A percentile compares a stretch with the other conserved stretches of the same genome.
Conservation (phyloP, 495 filamentous ascomycete genomes). For the Aspergillus taichungensis region DNA sequence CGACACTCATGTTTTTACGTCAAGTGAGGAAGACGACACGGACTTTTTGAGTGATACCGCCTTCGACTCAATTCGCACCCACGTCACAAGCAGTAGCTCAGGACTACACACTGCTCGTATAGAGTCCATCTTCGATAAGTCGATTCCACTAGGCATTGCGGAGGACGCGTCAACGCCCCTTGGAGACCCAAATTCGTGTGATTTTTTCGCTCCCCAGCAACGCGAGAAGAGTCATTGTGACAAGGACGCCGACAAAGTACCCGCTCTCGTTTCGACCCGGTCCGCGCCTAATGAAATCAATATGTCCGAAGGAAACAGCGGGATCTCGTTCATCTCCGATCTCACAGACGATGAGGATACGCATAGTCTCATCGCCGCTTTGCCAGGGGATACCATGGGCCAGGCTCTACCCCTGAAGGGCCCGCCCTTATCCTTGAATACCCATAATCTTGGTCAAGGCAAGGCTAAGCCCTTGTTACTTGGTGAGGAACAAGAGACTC, state of each 20-base stretch:
- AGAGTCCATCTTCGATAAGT: conserved; percentile 84
- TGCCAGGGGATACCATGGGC: conserved; percentile 20
- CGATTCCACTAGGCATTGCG: conserved; percentile 48
- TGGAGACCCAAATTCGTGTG: conserved; percentile 38
- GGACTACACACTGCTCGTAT: conserved; percentile 51
- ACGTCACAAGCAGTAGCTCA: conserved; percentile 52
- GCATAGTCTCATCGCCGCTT: conserved; percentile 23
- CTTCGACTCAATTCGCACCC: conserved; percentile 84
- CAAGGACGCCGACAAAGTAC: background rate
- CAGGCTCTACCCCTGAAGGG: background rate
- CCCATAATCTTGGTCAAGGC: background rate
- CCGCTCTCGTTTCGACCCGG: conserved; percentile 8
- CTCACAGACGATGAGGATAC: conserved; percentile 21
- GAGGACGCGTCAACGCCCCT: conserved; percentile 53
- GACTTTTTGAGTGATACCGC: conserved; percentile 84
- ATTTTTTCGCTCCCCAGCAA: conserved; percentile 27
- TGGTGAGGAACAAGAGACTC: background rate
- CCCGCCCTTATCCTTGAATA: background rate
- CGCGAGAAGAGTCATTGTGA: conserved; percentile 17
- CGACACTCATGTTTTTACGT: conserved; percentile 64
- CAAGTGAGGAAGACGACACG: conserved; percentile 75
- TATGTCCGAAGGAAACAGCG: conserved; percentile 9
- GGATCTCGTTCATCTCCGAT: conserved; percentile 19
- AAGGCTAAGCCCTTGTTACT: background rate
- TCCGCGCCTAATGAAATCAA: conserved; percentile 21